Base-by-base conservation (phyloP, 1,284 basidiomycete genomes). In the Boletus mariae region DNA sequence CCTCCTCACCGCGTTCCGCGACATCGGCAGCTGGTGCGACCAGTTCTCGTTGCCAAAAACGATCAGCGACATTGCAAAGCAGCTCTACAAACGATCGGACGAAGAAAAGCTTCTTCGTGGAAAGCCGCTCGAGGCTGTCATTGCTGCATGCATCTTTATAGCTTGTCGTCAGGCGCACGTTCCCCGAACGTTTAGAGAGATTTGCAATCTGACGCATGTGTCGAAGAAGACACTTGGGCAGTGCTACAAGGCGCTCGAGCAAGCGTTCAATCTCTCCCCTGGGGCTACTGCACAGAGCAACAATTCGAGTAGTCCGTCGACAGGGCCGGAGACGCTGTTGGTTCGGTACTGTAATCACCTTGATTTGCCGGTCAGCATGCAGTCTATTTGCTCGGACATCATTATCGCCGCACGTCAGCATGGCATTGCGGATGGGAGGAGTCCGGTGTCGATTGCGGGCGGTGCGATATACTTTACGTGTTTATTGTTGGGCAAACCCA, bases 71-170 rank as follows among this genome's bases (percentile, higher is more conserved):
- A 95, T 96, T 57, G 91, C 92, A 48, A 98, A 98, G 73, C 95
- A 98, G 75, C 80, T 98, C 5, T 99, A 95, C 78, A 94, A 96
- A 72, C 90, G 95, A 46, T 92, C 92, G 25, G 94, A 98, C 69
- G 94, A 98, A 72, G 93, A 97, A 70, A 93, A 93, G 68, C 80
- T 97, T 11, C 77, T 97, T 12, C 88, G 91, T 38, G 95, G 94
- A 37, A 98, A 98, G 70, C 90, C 90, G 12, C 80, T 91, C 59
- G 91, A 95, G 54, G 94, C 94, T 1, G 87, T 97, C 66, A 94
- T 98, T 61, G 96, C 95, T 10, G 95, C 96, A 1, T 98, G 94
- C 73, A 97, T 99, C 70, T 98, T 98, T 69, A 95, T 98, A 61
- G 97, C 96, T 0, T 98, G 95, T 71, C 84, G 96, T 55, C 92